Evolutionary conservation across 2,329 filamentous ascomycete species (phyloP).

Genomic region (Pseudogymnoascus verrucosus): DNA sequence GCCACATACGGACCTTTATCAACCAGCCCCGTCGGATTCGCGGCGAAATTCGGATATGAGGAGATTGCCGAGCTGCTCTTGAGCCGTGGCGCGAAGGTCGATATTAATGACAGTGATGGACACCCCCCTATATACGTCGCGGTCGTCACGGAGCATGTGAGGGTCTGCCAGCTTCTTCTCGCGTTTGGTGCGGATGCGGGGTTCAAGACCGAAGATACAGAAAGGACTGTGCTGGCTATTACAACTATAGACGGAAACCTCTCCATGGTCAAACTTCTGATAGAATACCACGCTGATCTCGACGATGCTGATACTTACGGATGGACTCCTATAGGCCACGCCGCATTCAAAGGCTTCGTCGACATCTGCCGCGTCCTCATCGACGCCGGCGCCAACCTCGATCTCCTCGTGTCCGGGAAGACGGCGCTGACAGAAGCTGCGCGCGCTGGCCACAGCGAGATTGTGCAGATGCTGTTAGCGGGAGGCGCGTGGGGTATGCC

Average conservation of each 20-base stretch:
- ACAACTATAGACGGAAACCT: not conserved
- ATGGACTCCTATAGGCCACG: not conserved
- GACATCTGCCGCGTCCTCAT: not conserved
- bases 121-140: not conserved
- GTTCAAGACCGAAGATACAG: not conserved
- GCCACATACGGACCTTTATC: not conserved
- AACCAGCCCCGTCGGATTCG: not conserved
- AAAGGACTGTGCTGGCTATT: not conserved
- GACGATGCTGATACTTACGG: not conserved
- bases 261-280: not conserved
- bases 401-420: not conserved
- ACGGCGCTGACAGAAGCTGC: constrained; percentile 1
- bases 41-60: not conserved
- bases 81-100: not conserved
- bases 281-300: not conserved
- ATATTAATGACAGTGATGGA: not conserved
- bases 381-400: not conserved
- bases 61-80: not conserved
- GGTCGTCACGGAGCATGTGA: not conserved
- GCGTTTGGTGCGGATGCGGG: not conserved
- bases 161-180: not conserved
- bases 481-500: not conserved
- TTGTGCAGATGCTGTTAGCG: not conserved
- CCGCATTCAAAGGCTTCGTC: not conserved
- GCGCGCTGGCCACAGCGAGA: not conserved